Evolutionary conservation across 495 filamentous ascomycete species (phyloP).

Genomic region (Letharia columbiana): DNA sequence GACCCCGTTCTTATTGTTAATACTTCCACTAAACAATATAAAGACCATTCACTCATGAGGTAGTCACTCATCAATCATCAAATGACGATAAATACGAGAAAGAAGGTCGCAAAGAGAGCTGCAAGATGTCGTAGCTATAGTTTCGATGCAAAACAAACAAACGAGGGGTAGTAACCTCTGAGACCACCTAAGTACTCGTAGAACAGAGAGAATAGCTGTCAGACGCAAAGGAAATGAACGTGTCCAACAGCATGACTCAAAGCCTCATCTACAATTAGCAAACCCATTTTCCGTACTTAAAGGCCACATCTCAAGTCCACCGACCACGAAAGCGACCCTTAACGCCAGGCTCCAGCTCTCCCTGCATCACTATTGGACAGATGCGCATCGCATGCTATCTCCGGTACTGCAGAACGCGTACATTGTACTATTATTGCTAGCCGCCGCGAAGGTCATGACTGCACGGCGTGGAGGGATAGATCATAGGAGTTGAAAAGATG

Average conservation of each 20-base stretch:
- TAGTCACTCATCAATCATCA: background rate
- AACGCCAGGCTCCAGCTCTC: conserved; percentile 2
- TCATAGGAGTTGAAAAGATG: conserved; percentile 9
- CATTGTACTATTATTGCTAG: conserved; percentile 6
- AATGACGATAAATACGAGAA: background rate
- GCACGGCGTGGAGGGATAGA: background rate
- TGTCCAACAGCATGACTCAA: background rate
- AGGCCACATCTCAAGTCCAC: background rate
- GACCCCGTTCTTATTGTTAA: conserved; percentile 10
- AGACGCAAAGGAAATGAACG: background rate
- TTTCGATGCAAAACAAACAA: background rate
- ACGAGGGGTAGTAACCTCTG: conserved; percentile 4
- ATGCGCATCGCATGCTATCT: background rate
- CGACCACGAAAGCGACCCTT: background rate
- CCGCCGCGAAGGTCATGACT: conserved; percentile 1
- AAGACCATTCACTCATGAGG: background rate
- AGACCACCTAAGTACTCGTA: background rate
- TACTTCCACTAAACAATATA: background rate
- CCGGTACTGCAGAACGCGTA: background rate
- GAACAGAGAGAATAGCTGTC: too few species aligned
- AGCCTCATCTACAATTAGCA: conserved; percentile 13
- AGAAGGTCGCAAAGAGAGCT: conserved; percentile 8
- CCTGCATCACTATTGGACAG: background rate
- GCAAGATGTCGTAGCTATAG: conserved; percentile 11
- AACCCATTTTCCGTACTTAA: background rate